These are phyloP conservation scores for Aulographum hederae DNA, from an alignment of 2,329 filamentous ascomycete genomes.

Conservation along the genomic window DNA sequence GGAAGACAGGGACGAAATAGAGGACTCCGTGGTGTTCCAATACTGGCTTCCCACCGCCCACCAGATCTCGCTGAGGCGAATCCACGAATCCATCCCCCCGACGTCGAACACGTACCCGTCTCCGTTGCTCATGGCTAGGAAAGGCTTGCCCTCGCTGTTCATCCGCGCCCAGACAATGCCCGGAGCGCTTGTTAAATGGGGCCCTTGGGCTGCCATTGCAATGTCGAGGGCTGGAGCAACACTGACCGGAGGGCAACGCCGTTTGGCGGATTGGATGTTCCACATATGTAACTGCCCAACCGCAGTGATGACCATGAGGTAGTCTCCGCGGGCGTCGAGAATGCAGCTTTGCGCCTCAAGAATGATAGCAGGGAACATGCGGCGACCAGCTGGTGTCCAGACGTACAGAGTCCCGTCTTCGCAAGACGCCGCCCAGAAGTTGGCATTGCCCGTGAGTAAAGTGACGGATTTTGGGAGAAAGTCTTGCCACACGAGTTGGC, in stretches of 20 bases:
- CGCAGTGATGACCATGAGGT: constrained; percentile 76
- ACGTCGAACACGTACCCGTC: constrained; percentile 85
- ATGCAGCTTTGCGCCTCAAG: constrained; percentile 89
- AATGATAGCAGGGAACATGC: constrained; percentile 68
- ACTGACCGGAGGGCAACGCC: constrained; percentile 78
- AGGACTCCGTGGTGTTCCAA: constrained; percentile 94
- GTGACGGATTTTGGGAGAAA: constrained; percentile 74
- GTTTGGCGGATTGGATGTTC: constrained; percentile 69
- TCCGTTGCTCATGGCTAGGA: constrained; percentile 85
- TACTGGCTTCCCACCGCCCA: constrained; percentile 97
- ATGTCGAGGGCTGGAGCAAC: constrained; percentile 78
- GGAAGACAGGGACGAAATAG: constrained; percentile 62
- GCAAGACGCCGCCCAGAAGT: constrained; percentile 83
- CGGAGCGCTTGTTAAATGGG: constrained; percentile 61
- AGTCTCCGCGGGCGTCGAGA: constrained; percentile 74
- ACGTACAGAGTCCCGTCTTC: constrained; percentile 82
- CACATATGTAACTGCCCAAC: constrained; percentile 84
- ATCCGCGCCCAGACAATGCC: constrained; percentile 81
- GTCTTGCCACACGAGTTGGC: constrained; percentile 78
- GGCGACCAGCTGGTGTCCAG: constrained; percentile 82
- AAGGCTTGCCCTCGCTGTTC: constrained; percentile 69
- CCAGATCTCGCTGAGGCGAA: constrained; percentile 90
- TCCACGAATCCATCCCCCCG: constrained; percentile 66
- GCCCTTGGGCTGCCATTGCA: constrained; percentile 60
- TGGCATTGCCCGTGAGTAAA: constrained; percentile 75